Base-by-base conservation (phyloP, 805 yeast genomes). In the Metschnikowia amazonensis region DNA sequence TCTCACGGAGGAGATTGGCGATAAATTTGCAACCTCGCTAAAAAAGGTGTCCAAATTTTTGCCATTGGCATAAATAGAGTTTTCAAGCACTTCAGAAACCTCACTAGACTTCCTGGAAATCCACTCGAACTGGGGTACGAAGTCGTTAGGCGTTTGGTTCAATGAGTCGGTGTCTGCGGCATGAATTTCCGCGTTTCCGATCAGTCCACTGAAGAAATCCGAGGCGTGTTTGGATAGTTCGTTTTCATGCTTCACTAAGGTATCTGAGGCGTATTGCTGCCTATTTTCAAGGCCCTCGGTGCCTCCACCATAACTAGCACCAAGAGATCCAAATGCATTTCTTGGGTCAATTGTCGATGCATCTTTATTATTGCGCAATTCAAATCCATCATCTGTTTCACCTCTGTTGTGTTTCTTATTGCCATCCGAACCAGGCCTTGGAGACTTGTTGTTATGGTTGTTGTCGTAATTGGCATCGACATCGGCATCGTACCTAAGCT, bases 401-500 rank as follows among this genome's bases (percentile, higher is more conserved):
- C 6, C 27, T 3, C 11, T 34, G n/a, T 31, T 5, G 13, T 21
- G n/a, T 8, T 21, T 6, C 3, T 18, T 23, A 13, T 2, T 17
- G 11, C 8, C 11, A 23, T 16, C 36, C 2, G 36, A 6, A 11
- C n/a, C 29, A 14, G 29, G 30, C 6, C 35, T 29, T 11, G 42
- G 29, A 16, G 36, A 16, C 16, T 39, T 29, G 28, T 11, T 14
- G 35, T 32, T 29, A 32, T 29, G n/a, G 34, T 16, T 32, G 33
- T 10, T 27, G 24, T 32, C 37, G 27, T 18, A 30, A 14, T 16
- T n/a, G 35, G 20, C 28, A 20, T 55, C 58, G 25, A 64, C 62
- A 10, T 50, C 54, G 45, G 66, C 67, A 35, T 71, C 65, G 49
- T 76, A 82, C 50, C 74, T 75, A 42, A 87, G 62, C 57, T 79